These are phyloP conservation scores for Omphalotus guepiniiformis DNA, from an alignment of 768 basidiomycete genomes.

Conservation along the genomic window DNA sequence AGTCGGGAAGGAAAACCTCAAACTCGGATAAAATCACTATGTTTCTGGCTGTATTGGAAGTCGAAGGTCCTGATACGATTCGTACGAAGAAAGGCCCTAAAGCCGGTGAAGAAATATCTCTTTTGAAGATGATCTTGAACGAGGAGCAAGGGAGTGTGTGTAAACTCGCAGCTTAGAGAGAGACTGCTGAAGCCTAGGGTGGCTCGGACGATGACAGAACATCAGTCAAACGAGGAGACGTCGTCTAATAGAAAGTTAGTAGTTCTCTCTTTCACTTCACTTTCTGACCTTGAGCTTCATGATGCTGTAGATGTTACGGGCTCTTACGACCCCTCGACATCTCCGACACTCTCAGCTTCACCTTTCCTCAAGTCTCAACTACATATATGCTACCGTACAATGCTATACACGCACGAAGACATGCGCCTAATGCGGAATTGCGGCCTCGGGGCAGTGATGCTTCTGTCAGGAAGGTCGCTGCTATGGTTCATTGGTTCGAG, in stretches of 20 bases:
- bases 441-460: slow-evolving; percentile 67
- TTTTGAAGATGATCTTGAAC: slow-evolving; percentile 69
- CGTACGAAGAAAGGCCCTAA: slow-evolving; percentile 64
- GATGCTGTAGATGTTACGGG: slow-evolving; percentile 63
- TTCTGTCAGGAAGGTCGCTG: slow-evolving; percentile 61
- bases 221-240: slow-evolving; percentile 63
- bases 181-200: slow-evolving; percentile 71
- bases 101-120: slow-evolving; percentile 62
- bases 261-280: slow-evolving; percentile 5
- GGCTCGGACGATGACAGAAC: slow-evolving; percentile 35
- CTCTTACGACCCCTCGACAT: slow-evolving; percentile 37
- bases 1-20: slow-evolving; percentile 22
- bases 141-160: slow-evolving; percentile 67
- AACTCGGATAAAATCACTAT: slow-evolving; percentile 49
- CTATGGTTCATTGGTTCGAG: slow-evolving; percentile 72
- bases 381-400: slow-evolving; percentile 75
- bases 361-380: slow-evolving; percentile 57
- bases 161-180: slow-evolving; percentile 79
- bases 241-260: slow-evolving; percentile 69
- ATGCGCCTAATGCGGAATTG: slow-evolving; percentile 60
- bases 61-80: slow-evolving; percentile 72
- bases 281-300: slow-evolving; percentile 1
- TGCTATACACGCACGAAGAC: slow-evolving; percentile 63
- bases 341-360: slow-evolving; percentile 61
- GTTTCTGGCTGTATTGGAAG: slow-evolving; percentile 66